phyloP scores from a whole-genome alignment of 805 yeast species.

The Kuraishia molischiana region DNA sequence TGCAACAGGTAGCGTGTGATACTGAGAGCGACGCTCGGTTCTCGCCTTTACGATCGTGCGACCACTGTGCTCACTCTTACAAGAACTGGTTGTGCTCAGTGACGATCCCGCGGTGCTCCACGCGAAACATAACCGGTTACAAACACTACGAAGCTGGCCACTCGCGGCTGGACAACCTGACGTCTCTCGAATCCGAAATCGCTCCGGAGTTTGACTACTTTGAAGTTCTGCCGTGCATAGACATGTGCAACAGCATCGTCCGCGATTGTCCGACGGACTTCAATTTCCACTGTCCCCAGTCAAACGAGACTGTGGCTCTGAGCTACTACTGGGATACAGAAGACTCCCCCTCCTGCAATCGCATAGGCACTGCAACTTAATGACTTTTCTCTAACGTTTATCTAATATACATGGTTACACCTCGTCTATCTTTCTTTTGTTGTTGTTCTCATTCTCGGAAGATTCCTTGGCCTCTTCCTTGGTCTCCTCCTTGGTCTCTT shows the following conservation, averaged over 20 bases:
- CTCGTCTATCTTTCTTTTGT: slow-evolving; percentile 2
- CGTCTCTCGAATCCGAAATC: slow-evolving; percentile 29
- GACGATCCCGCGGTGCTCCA: slow-evolving; percentile 78
- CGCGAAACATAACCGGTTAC: slow-evolving; percentile 33
- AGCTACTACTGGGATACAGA: slow-evolving; percentile 35
- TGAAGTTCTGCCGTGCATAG: slow-evolving; percentile 82
- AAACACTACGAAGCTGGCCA: slow-evolving; percentile 31
- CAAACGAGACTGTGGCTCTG: slow-evolving; percentile 19
- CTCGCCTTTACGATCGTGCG: slow-evolving; percentile 69
- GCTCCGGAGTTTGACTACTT: slow-evolving; percentile 50
- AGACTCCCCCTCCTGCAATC: slow-evolving; percentile 29
- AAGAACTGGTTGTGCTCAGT: slow-evolving; percentile 86
- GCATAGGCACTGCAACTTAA: slow-evolving; percentile 20
- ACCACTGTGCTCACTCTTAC: slow-evolving; percentile 62
- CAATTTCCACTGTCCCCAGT: slow-evolving; percentile 64
- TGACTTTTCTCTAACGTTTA: too few species aligned
- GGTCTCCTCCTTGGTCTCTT: slow-evolving; percentile 2
- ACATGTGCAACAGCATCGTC: slow-evolving; percentile 69
- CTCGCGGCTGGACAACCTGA: slow-evolving; percentile 55
- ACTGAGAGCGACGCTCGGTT: slow-evolving; percentile 52
- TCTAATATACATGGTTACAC: slow-evolving; percentile 3
- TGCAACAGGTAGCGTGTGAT: slow-evolving; percentile 73
- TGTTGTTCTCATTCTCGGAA: too few species aligned
- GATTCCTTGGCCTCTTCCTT: slow-evolving; percentile 2
- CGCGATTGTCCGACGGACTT: slow-evolving; percentile 77